Percentiles rank a stretch among this genome's conserved stretches.
These are phyloP conservation scores for Luffa aegyptiaca DNA, from an alignment of 306 rosid genomes.

Conservation along the genomic window DNA sequence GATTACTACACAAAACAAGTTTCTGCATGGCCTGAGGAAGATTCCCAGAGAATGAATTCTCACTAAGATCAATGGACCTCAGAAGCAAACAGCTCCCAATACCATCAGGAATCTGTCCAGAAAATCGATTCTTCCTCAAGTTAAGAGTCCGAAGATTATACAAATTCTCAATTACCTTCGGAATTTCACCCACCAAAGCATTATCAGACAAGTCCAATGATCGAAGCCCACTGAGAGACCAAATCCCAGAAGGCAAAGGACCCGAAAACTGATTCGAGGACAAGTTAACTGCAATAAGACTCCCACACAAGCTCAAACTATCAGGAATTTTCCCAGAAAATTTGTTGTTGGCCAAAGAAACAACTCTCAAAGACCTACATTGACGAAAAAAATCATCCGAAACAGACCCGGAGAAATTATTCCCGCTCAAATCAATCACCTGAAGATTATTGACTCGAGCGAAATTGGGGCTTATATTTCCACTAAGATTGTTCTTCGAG, in stretches of 20 bases:
- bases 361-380: constrained; percentile 41
- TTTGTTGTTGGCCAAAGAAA: constrained; percentile 53
- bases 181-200: constrained; percentile 43
- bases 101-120: constrained; percentile 57
- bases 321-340: constrained; percentile 59
- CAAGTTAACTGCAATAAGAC: constrained; percentile 46
- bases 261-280: constrained; percentile 56
- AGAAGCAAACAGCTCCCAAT: constrained; percentile 62
- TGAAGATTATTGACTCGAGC: constrained; percentile 38
- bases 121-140: constrained; percentile 47
- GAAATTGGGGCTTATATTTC: constrained; percentile 14
- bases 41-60: constrained; percentile 42
- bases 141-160: constrained; percentile 51
- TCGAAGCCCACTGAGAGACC: constrained; percentile 60
- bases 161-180: constrained; percentile 40
- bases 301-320: constrained; percentile 40
- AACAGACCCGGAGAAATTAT: constrained; percentile 46
- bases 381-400: constrained; percentile 34
- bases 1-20: constrained; percentile 29
- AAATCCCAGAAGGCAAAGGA: constrained; percentile 40
- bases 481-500: constrained; percentile 46
- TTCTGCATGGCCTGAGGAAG: constrained; percentile 42
- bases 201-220: constrained; percentile 65
- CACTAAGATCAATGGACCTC: constrained; percentile 47
- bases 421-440: constrained; percentile 57